Percentiles rank a stretch among this genome's conserved stretches.
Conservation (phyloP, 768 basidiomycete genomes). For the Suillus placidus region DNA sequence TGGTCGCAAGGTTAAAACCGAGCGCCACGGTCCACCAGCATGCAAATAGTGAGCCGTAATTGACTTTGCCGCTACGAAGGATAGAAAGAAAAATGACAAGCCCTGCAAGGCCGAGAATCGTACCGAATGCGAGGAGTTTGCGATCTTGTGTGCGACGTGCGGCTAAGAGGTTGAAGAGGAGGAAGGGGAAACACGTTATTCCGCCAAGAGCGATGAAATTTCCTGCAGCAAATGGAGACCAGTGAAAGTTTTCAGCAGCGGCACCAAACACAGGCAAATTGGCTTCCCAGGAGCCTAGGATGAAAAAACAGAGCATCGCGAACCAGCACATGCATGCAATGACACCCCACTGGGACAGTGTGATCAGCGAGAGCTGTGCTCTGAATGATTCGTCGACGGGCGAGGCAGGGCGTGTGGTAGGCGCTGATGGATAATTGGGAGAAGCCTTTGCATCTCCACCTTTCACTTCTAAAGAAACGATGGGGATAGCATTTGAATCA, state of each 20-base stretch:
- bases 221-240: constrained; percentile 66
- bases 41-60: constrained; percentile 49
- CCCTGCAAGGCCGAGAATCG: constrained; percentile 51
- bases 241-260: constrained; percentile 44
- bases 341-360: constrained; percentile 52
- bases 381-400: constrained; percentile 14
- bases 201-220: constrained; percentile 76
- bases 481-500: neutral
- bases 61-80: constrained; percentile 42
- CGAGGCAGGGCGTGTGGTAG: neutral
- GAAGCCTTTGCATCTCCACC: neutral
- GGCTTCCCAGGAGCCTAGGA: constrained; percentile 70
- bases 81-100: constrained; percentile 56
- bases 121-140: constrained; percentile 55
- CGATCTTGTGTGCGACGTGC: constrained; percentile 64
- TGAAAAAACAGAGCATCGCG: constrained; percentile 70
- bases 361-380: constrained; percentile 20
- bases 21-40: constrained; percentile 58
- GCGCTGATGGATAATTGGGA: constrained; percentile 3
- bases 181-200: constrained; percentile 63
- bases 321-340: constrained; percentile 70
- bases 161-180: constrained; percentile 59
- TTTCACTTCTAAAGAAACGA: neutral
- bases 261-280: constrained; percentile 67
- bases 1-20: constrained; percentile 73